Percentiles rank a stretch among this genome's conserved stretches.
Conservation (phyloP, 2,329 filamentous ascomycete species). For the Clarireedia paspali region DNA sequence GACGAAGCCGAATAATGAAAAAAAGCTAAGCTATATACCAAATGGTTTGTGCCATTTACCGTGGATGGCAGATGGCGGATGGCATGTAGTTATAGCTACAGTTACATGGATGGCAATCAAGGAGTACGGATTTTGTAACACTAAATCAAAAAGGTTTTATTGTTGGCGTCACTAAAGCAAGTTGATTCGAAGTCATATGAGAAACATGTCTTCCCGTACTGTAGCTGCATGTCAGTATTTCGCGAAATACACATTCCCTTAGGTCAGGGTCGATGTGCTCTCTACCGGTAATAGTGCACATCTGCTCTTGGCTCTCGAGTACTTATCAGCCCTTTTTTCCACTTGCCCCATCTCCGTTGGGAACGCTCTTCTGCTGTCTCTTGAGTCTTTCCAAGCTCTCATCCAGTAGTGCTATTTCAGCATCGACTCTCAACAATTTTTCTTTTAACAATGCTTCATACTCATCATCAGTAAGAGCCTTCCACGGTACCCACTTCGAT, state of each 20-base stretch:
- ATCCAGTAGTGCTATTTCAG: slow-evolving; percentile 70
- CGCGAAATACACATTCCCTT: neutral
- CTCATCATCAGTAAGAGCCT: slow-evolving; percentile 61
- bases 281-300: too few species aligned
- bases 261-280: neutral
- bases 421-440: slow-evolving; percentile 63
- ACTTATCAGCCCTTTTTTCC: neutral
- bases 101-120: neutral
- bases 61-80: neutral
- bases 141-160: neutral
- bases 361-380: slow-evolving; percentile 5
- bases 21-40: slow-evolving; percentile 2
- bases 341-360: neutral
- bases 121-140: neutral
- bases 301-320: too few species aligned
- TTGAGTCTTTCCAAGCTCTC: slow-evolving; percentile 53
- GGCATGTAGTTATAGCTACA: neutral
- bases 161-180: neutral
- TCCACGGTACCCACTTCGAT: slow-evolving; percentile 66
- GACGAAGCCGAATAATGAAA: slow-evolving; percentile 1
- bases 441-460: slow-evolving; percentile 65
- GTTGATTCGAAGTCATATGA: too few species aligned
- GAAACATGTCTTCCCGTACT: too few species aligned
- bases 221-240: too few species aligned
- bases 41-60: neutral